Percentiles rank a stretch among this genome's conserved stretches.
phyloP scores from a whole-genome alignment of 768 basidiomycete species.

The Amanita brunnescens region DNA sequence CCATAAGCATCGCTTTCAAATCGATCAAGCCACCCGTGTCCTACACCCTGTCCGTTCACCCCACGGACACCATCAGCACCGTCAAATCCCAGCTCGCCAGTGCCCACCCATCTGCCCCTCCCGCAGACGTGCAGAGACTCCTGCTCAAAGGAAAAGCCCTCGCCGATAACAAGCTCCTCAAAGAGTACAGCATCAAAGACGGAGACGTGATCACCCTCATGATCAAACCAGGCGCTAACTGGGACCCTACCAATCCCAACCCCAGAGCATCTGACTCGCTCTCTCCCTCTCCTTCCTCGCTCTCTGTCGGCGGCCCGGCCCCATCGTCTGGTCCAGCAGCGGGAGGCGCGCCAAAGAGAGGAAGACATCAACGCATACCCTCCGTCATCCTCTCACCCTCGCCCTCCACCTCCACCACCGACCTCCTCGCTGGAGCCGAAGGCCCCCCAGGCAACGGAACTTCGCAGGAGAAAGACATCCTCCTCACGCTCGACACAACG shows the following conservation, averaged over 20 bases:
- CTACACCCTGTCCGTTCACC: conserved; percentile 62
- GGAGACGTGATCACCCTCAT: conserved; percentile 82
- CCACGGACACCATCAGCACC: conserved; percentile 73
- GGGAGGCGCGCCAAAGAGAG: conserved; percentile 16
- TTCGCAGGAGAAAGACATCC: conserved; percentile 48
- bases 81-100: conserved; percentile 73
- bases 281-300: conserved; percentile 15
- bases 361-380: conserved; percentile 59
- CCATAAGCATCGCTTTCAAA: conserved; percentile 71
- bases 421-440: neutral
- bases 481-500: conserved; percentile 55
- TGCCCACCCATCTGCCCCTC: conserved; percentile 57
- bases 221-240: conserved; percentile 67
- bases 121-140: conserved; percentile 74
- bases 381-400: conserved; percentile 75
- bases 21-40: conserved; percentile 81
- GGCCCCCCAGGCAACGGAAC: conserved; percentile 12
- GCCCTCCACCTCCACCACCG: conserved; percentile 40
- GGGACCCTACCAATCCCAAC: conserved; percentile 41
- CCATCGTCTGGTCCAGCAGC: conserved; percentile 16
- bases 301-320: conserved; percentile 17
- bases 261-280: conserved; percentile 18
- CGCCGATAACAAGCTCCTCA: conserved; percentile 78
- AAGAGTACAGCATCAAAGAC: conserved; percentile 80
- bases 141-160: conserved; percentile 93